These are phyloP conservation scores for Scheffersomyces lignosus DNA, from an alignment of 805 yeast genomes.

Conservation along the genomic window DNA sequence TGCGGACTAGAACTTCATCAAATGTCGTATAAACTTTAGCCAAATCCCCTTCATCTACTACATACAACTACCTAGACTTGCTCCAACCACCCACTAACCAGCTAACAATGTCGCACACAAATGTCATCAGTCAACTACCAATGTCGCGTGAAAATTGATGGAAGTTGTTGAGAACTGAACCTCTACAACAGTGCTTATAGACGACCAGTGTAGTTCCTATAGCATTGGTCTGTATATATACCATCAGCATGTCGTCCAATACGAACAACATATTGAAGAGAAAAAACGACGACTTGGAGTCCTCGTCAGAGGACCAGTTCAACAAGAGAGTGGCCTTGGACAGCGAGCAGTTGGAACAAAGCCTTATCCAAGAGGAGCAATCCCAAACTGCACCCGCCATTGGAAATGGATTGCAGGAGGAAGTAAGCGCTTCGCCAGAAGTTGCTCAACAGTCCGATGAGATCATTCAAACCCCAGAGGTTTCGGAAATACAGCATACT, in stretches of 20 bases:
- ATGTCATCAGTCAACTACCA: no score
- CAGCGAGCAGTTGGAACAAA: constrained; percentile 51
- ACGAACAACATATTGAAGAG: constrained; percentile 55
- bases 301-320: constrained; percentile 46
- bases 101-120: no score
- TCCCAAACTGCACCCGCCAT: constrained; percentile 44
- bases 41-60: no score
- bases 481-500: not conserved
- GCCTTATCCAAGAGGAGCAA: constrained; percentile 42
- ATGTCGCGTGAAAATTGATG: no score
- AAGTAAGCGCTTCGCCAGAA: not conserved
- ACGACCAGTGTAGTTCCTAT: no score
- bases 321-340: constrained; percentile 72
- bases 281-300: constrained; percentile 60
- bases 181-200: no score
- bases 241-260: constrained; percentile 9
- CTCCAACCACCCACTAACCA: no score
- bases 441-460: not conserved
- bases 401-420: constrained; percentile 1
- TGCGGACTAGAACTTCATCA: no score
- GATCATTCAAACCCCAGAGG: not conserved
- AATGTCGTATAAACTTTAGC: no score
- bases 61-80: no score
- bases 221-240: no score
- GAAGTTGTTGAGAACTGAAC: no score